Evolutionary conservation across 441 rosid genomes (phyloP), one percentile per base, ranked within the genome.

Genomic region (Euphorbia corollata): DNA sequence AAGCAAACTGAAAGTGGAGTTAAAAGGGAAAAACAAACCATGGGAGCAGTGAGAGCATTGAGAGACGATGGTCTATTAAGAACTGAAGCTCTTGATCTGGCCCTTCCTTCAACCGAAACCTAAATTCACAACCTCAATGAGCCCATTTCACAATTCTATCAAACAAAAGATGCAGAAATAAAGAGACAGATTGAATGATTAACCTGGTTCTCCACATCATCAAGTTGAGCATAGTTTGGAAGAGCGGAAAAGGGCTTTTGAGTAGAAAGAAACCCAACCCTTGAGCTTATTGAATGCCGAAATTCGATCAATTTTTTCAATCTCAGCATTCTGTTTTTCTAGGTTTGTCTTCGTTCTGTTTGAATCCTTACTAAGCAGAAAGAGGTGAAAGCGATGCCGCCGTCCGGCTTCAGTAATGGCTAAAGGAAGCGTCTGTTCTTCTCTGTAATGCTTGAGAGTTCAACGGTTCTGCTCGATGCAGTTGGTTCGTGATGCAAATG

Each of bases 91-190:
- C 99, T 91, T 63, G 97, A 87, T 68, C 85, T 91, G 47, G 94
- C 86, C 77, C 91, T 87, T 73, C 98, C 98, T 81, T 89, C 91
- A 70, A 94, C 97, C 62, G 79, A 72, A 70, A 94, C 97, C 97
- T 94, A 77, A 73, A 59, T 41, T 15, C 16, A 15, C 16, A 15
- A 71, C 56, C 53, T 55, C 0, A 39, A 3, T 48, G 41, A 77
- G 59, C 27, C 64, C 61, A 47, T 47, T 30, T 23, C 47, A 8
- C 56, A 45, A 58, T 24, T 58, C 19, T 13, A 38, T 5, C 59
- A 23, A 3, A 30, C 8, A 39, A 54, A 45, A 57, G 30, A 51
- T 4, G 12, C 9, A 16, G 3, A 60, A 27, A 27, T 38, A 16
- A n/a, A 24, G 23, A 32, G n/a, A 68, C 5, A 2, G 41, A 36